Evolutionary conservation across 2,329 filamentous ascomycete species (phyloP), one percentile per base, ranked within the genome.

Genomic region (Didymella glomerata): DNA sequence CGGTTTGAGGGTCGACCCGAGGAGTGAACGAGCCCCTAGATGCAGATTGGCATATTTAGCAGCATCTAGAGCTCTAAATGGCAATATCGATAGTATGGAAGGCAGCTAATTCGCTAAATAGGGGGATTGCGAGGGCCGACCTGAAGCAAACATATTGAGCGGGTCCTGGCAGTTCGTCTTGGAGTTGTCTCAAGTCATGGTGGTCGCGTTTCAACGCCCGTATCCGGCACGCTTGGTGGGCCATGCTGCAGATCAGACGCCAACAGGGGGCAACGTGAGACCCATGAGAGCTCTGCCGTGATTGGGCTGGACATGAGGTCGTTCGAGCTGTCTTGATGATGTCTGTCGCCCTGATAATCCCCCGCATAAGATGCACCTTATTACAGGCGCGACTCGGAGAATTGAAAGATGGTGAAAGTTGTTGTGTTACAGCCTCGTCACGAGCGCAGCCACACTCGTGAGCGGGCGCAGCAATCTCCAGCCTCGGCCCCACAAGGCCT

Each of bases 141-240:
- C 59, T 66, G 67, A 63, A 62, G 67, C 54, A 66, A 64, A 65
- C 59, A 61, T 60, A 60, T 63, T 63, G 62, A 53, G 67, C 57
- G 55, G 59, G 67, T 63, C 67, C 67, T 68, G 64, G 51, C 53
- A 52, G 54, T 47, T 51, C 68, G 72, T 61, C 45, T 74, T 74
- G 70, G 69, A 75, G 48, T 50, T 69, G 75, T 77, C 75, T 75
- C 75, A 76, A 67, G 57, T 51, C 56, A 58, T 42, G 60, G 64
- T 67, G 60, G 64, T 60, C 42, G 67, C 54, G 75, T 77, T 77
- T 77, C 75, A 75, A 61, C 48, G 57, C 50, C 68, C 71, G 70
- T 64, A 67, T 71, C 54, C 49, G 66, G 63, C 54, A 67, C 57
- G 56, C 68, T 59, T 54, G 38, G n/a, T 51, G 47, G 40, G 24